Conservation (phyloP, 768 basidiomycete genomes). For the Psilocybe cubensis region DNA sequence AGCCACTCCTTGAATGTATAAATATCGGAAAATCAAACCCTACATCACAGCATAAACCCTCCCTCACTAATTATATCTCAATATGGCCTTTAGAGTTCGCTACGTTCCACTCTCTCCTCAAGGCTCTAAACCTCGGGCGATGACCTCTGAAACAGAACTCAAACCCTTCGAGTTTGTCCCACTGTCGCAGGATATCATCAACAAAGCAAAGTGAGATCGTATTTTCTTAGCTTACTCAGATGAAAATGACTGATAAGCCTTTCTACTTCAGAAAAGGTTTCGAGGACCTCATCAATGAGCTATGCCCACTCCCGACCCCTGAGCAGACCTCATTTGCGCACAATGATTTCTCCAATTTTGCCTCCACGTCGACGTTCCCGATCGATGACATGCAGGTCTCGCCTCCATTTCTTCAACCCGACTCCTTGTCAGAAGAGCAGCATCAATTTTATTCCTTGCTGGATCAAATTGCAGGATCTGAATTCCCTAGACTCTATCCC, state of each 20-base stretch:
- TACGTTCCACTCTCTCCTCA: constrained; percentile 14
- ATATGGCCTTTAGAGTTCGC: constrained; percentile 12
- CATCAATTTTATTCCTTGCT: background rate
- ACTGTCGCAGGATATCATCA: background rate
- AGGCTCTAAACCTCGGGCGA: background rate
- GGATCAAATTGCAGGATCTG: background rate
- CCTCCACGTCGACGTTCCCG: background rate
- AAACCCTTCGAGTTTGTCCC: background rate
- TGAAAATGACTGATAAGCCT: background rate
- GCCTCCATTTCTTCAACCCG: background rate
- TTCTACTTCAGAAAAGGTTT: background rate
- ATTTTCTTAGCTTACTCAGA: background rate
- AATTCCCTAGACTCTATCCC: background rate
- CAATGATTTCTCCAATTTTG: background rate
- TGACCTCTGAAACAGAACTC: constrained; percentile 2
- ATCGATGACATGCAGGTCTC: background rate
- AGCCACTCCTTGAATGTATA: constrained; percentile 14
- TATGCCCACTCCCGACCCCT: background rate
- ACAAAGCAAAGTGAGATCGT: background rate
- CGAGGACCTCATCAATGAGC: background rate
- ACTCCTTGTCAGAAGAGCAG: background rate
- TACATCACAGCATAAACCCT: background rate
- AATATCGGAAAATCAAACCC: constrained; percentile 13
- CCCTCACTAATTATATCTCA: background rate
- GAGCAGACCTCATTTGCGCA: background rate